phyloP scores from a whole-genome alignment of 345 rosid genomes.

The Eucalyptus marginata region DNA sequence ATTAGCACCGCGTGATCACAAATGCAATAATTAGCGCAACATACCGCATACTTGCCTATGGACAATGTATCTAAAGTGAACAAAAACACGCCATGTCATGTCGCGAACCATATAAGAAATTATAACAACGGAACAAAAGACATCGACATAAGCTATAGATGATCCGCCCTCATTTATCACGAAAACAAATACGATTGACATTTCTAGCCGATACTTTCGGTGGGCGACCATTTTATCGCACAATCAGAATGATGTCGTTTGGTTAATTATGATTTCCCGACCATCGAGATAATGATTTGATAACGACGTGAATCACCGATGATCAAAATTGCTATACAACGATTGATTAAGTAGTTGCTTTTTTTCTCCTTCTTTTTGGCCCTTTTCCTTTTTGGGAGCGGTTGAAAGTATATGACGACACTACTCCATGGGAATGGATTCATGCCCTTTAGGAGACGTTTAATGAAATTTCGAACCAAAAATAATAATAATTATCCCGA shows the following conservation, averaged over 20 bases:
- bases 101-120: background rate
- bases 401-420: background rate
- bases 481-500: background rate
- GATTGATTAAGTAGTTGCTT: no score
- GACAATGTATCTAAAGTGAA: background rate
- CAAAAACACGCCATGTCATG: background rate
- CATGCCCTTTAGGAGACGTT: background rate
- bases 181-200: fast-evolving
- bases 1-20: background rate
- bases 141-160: background rate
- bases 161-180: background rate
- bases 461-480: background rate
- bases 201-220: background rate
- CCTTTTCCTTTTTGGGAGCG: background rate
- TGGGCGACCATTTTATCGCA: background rate
- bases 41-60: background rate
- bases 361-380: fast-evolving
- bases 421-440: background rate
- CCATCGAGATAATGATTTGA: background rate
- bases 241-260: fast-evolving
- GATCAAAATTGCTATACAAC: no score
- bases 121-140: background rate
- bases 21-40: fast-evolving
- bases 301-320: fast-evolving
- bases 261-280: no score